Percentiles rank a stretch among this genome's conserved stretches.
Conservation (phyloP, 257 asterid species). For the Avicennia marina region DNA sequence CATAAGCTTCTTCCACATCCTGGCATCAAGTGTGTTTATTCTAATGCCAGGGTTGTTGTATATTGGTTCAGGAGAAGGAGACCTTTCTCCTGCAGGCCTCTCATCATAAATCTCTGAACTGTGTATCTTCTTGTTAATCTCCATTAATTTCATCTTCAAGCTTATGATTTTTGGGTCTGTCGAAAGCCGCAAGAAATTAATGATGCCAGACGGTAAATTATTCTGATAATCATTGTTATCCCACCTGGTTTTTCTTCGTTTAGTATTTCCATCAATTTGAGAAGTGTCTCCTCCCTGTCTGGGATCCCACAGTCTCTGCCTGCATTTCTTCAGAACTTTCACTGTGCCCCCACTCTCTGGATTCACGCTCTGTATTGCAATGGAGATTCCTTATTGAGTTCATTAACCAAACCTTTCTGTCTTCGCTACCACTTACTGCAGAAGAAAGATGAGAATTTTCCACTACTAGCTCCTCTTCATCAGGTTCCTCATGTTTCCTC, state of each 20-base stretch:
- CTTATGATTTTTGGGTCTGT: slow-evolving; percentile 18
- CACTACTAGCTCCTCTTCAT: too few species aligned
- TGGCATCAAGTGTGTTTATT: slow-evolving; percentile 22
- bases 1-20: slow-evolving; percentile 19
- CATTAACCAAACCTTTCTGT: too few species aligned
- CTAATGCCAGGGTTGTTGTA: slow-evolving; percentile 26
- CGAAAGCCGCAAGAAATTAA: slow-evolving; percentile 18
- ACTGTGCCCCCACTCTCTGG: not conserved
- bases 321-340: slow-evolving; percentile 7
- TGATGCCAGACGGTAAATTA: slow-evolving; percentile 13
- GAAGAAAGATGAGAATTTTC: too few species aligned
- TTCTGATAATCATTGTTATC: slow-evolving; percentile 22
- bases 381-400: too few species aligned
- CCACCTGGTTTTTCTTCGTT: slow-evolving; percentile 32
- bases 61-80: slow-evolving; percentile 30
- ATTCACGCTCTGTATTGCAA: too few species aligned
- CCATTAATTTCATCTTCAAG: slow-evolving; percentile 20
- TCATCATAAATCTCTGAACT: slow-evolving; percentile 19
- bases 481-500: too few species aligned
- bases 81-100: slow-evolving; percentile 26
- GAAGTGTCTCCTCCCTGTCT: slow-evolving; percentile 10
- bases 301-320: slow-evolving; percentile 22
- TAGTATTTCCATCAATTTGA: slow-evolving; percentile 6
- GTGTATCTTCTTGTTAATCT: slow-evolving; percentile 25
- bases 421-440: too few species aligned